Evolutionary conservation across 331 rosid genomes (phyloP), one percentile per base, ranked within the genome.

Genomic region (Quercus tomentella): DNA sequence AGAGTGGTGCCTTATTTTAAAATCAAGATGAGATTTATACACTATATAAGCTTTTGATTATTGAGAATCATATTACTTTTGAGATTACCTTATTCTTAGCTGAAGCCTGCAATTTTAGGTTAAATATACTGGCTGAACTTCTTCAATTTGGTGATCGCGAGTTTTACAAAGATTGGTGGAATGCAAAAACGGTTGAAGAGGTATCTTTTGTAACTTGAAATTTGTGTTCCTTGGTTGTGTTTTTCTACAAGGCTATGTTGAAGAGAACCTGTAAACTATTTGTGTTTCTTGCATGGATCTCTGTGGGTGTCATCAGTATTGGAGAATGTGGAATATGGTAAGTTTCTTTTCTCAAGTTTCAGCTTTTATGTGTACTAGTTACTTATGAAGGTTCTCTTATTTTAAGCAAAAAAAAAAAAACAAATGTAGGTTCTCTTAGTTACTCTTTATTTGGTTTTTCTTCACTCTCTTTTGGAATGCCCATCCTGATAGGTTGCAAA

Each of bases 281-380:
- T 76, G 43, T 73, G 79, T 76, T 75, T 79, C 57, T 81, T 86
- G 79, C 79, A 35, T 90, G 81, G 71, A 57, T 72, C 60, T 81
- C 76, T 68, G 73, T 74, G 85, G 88, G 81, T 80, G 73, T 56
- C 82, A 81, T 77, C 99, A 96, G 99, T 96, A 96, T 85, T 96
- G 99, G 99, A 93, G 93, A 82, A 66, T 91, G 97, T 96, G 99
- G 99, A 96, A 96, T 67, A 93, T 93, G 99, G 99, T 96, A 87
- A 72, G 94, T 80, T 81, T 70, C 83, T 69, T 66, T 75, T 65
- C 73, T 51, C 81, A 54, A 52, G 78, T 31, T 66, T 63, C 75
- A 67, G 62, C 72, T 70, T 81, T 76, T 35, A 70, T 72, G 62
- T 31, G 4, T 41, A 58, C 41, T 61, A 52, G 52, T 67, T 33